A percentile compares a stretch with the other conserved stretches of the same genome.
phyloP scores from a whole-genome alignment of 345 rosid genomes.

The Sisymbrium altissimum region DNA sequence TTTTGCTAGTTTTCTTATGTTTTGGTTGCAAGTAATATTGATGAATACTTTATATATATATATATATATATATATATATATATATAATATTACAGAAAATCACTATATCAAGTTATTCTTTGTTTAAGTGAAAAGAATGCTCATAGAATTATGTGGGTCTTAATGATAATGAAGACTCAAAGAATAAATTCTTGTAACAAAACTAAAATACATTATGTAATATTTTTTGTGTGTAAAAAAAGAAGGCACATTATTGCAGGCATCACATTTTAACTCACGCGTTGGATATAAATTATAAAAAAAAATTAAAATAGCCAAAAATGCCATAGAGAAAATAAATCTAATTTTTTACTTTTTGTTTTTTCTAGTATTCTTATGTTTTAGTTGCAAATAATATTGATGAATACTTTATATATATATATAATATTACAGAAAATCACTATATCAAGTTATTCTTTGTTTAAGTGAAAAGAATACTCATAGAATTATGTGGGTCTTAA shows the following conservation, averaged over 20 bases:
- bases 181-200: too few relatives aligned
- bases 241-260: too few relatives aligned
- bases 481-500: not conserved
- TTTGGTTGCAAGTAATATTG: not conserved
- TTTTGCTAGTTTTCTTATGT: not conserved
- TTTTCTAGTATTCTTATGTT: not conserved
- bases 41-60: too few relatives aligned
- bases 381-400: not conserved
- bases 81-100: not conserved
- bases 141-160: not conserved
- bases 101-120: not conserved
- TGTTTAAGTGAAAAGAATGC: not conserved
- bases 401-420: not conserved
- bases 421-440: not conserved
- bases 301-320: not conserved
- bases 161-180: not conserved
- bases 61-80: not conserved
- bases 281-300: not conserved
- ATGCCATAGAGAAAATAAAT: not conserved
- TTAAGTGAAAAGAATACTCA: not conserved
- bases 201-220: too few relatives aligned
- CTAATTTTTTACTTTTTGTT: not conserved
- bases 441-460: not conserved
- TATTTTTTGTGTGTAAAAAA: too few relatives aligned
- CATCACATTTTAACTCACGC: not conserved